These are phyloP conservation scores for Arthroderma sp. DNA, from an alignment of 2,329 filamentous ascomycete species.

Conservation along the genomic window DNA sequence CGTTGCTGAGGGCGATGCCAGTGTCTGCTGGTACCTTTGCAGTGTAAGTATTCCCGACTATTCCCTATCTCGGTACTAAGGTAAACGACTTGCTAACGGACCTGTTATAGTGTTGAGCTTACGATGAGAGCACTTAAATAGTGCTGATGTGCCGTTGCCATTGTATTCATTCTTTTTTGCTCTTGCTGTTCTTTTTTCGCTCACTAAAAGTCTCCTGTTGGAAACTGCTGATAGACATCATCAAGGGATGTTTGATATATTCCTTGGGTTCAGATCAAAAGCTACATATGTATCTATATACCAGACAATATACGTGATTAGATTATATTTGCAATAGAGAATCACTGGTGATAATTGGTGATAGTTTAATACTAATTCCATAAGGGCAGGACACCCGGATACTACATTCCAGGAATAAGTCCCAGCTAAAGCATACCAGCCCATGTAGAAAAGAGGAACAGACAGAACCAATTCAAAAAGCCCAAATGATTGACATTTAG, in stretches of 20 bases:
- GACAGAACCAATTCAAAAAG: background rate
- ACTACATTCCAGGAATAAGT: too few relatives aligned
- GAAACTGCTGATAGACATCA: too few relatives aligned
- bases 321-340: too few relatives aligned
- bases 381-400: too few relatives aligned
- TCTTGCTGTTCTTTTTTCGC: background rate
- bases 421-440: background rate
- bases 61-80: background rate
- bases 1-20: slow-evolving; percentile 86
- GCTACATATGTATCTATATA: too few relatives aligned
- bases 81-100: slow-evolving; percentile 7
- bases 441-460: background rate
- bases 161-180: background rate
- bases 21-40: slow-evolving; percentile 97
- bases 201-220: too few relatives aligned
- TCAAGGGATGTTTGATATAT: too few relatives aligned
- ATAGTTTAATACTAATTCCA: too few relatives aligned
- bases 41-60: slow-evolving; percentile 37
- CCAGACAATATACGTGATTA: too few relatives aligned
- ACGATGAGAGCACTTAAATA: slow-evolving; percentile 35
- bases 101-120: slow-evolving; percentile 28
- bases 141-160: background rate
- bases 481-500: background rate
- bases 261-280: too few relatives aligned
- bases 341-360: too few relatives aligned